These are phyloP conservation scores for Iris pallida DNA, from an alignment of 116 monocot species.

Conservation along the genomic window DNA sequence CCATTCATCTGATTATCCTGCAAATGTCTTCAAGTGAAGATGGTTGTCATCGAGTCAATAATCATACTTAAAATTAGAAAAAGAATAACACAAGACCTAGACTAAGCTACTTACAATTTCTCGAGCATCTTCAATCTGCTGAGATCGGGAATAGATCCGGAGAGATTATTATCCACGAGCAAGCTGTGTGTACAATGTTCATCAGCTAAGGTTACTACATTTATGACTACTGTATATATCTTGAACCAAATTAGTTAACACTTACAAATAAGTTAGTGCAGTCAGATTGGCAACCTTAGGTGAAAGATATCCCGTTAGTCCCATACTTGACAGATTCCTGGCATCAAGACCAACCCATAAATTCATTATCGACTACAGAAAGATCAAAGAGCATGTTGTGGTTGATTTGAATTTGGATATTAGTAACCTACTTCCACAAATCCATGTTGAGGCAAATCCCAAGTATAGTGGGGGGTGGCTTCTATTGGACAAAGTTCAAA, in stretches of 20 bases:
- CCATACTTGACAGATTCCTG: constrained; percentile 77
- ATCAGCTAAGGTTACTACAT: not conserved
- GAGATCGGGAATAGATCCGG: constrained; percentile 71
- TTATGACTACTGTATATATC: not conserved
- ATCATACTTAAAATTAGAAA: not conserved
- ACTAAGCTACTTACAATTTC: constrained; percentile 54
- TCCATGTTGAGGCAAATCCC: not conserved
- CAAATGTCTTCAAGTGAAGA: constrained; percentile 52
- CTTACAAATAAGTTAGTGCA: constrained; percentile 71
- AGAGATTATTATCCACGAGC: constrained; percentile 62
- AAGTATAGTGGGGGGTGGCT: too few species aligned
- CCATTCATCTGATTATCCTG: constrained; percentile 77
- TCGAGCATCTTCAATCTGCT: constrained; percentile 39
- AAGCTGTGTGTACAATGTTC: constrained; percentile 28
- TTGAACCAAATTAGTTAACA: constrained; percentile 2
- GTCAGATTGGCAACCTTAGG: constrained; percentile 61
- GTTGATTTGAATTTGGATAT: too few species aligned
- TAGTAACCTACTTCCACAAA: too few species aligned
- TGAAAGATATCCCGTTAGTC: constrained; percentile 64
- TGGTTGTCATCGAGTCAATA: not conserved
- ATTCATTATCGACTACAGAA: not conserved
- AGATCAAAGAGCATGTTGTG: not conserved
- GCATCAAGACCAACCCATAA: constrained; percentile 7
- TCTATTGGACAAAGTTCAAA: too few species aligned
- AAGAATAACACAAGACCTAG: constrained; percentile 8